Evolutionary conservation across 1,284 basidiomycete genomes (phyloP), one percentile per base, ranked within the genome.

Genomic region (Heterobasidion occidentale): DNA sequence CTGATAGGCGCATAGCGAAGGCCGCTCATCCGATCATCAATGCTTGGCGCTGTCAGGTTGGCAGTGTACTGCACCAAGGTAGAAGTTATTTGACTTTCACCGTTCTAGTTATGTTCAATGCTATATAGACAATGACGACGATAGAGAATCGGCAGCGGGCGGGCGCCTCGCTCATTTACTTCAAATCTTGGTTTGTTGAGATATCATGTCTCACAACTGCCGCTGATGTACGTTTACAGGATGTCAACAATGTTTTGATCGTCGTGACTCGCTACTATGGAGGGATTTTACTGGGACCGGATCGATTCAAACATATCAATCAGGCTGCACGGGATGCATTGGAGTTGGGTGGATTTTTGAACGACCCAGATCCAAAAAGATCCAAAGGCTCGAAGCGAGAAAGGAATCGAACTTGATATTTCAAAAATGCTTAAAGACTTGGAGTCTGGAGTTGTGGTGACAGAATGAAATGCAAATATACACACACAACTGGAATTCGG

Each of bases 281-380:
- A 17, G 90, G 90, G 1, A 88, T 86, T 27, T 86, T 88, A 60
- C 76, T 95, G 1, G 91, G 93, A 1, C 83, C 93, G 0, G 92
- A 95, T 68, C 78, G 94, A 33, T 96, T 95, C 77, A 95, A 94
- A 68, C 89, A 93, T 62, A 94, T 94, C 66, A 94, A 92, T 64
- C 90, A 94, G 67, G 91, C 89, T 3, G 93, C 92, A 7, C 77
- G 93, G 20, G 90, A 91, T 65, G 92, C 92, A 0, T 74, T 95
- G 11, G 89, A 94, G 53, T 59, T 83, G 0, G 93, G 88, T n/a
- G 90, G 89, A 0, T 90, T 92, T 66, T 70, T 93, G 33, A 85
- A 89, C 14, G 36, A 19, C 9, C 46, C 46, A 20, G 53, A 59
- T 53, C 33, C 42, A 33, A 61, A 59, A 38, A 46, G 51, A 11